Conservation (phyloP, 1,284 basidiomycete genomes). For the Irpex lacteus region DNA sequence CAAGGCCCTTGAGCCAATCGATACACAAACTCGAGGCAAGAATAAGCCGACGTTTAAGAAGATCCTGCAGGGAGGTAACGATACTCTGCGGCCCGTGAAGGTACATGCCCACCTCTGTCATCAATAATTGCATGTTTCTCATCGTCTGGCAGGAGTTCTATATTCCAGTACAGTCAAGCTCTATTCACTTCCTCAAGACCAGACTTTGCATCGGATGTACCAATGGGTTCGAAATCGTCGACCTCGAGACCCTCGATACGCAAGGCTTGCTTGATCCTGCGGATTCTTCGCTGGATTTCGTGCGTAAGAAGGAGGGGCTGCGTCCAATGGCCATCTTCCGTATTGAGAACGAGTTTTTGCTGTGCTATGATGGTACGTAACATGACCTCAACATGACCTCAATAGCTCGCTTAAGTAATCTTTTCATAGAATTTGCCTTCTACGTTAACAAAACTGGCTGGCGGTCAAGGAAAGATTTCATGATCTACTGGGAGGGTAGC, state of each 20-base stretch:
- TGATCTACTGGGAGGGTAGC: slow-evolving; percentile 95
- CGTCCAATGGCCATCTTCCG: slow-evolving; percentile 96
- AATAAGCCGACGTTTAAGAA: slow-evolving; percentile 94
- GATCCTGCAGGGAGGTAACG: slow-evolving; percentile 91
- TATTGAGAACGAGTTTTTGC: slow-evolving; percentile 93
- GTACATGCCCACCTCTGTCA: slow-evolving; percentile 38
- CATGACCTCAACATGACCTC: slow-evolving; percentile 2
- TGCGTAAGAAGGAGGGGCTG: slow-evolving; percentile 80
- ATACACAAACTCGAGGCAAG: slow-evolving; percentile 80
- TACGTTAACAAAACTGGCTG: slow-evolving; percentile 98
- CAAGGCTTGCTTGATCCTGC: slow-evolving; percentile 94
- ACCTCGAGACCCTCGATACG: slow-evolving; percentile 95
- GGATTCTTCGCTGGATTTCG: slow-evolving; percentile 91
- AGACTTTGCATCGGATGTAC: slow-evolving; percentile 97
- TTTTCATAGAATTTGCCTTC: slow-evolving; percentile 86
- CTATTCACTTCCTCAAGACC: slow-evolving; percentile 97
- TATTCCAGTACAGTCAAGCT: slow-evolving; percentile 95
- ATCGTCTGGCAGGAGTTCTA: slow-evolving; percentile 81
- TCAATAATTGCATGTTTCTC: slow-evolving; percentile 10
- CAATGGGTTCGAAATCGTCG: slow-evolving; percentile 99
- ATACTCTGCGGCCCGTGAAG: slow-evolving; percentile 92
- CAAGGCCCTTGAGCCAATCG: slow-evolving; percentile 96
- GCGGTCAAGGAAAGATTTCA: slow-evolving; percentile 87
- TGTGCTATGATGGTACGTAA: slow-evolving; percentile 92
- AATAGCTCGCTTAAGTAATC: slow-evolving; percentile 1